These are phyloP conservation scores for Ceratobasidium sp. DNA, from an alignment of 1,284 basidiomycete species.

Conservation along the genomic window DNA sequence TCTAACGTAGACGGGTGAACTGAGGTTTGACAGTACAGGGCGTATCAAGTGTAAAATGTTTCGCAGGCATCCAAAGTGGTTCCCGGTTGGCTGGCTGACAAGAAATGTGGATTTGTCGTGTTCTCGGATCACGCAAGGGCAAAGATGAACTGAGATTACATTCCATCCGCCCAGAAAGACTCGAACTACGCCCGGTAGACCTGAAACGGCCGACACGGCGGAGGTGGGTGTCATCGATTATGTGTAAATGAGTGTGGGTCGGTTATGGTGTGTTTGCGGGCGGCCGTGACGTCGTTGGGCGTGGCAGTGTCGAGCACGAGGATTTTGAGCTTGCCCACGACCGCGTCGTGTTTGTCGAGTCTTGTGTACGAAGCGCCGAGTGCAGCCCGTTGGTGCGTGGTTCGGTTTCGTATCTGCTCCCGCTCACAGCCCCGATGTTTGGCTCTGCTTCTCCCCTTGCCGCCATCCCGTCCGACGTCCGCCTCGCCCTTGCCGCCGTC, in stretches of 20 bases:
- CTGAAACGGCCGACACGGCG: background rate
- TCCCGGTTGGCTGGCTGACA: background rate
- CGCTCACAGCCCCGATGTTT: slow-evolving; percentile 40
- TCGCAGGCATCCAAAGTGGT: background rate
- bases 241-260: background rate
- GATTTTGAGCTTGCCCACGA: slow-evolving; percentile 28
- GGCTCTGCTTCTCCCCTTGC: background rate
- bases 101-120: background rate
- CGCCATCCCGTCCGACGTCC: slow-evolving; percentile 17
- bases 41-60: background rate
- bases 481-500: slow-evolving; percentile 2
- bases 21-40: background rate
- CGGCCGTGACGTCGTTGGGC: slow-evolving; percentile 20
- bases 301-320: slow-evolving; percentile 22
- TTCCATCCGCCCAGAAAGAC: too few relatives aligned
- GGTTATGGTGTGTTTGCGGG: slow-evolving; percentile 21
- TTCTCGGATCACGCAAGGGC: background rate
- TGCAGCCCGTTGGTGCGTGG: slow-evolving; percentile 23
- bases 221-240: background rate
- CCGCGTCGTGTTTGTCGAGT: slow-evolving; percentile 13
- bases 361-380: background rate
- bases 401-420: slow-evolving; percentile 13
- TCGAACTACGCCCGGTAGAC: background rate
- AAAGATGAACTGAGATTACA: background rate
- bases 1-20: background rate